Evolutionary conservation across 805 yeast species (phyloP), one percentile per base, ranked within the genome.

Genomic region (Wickerhamiella sorbophila): DNA sequence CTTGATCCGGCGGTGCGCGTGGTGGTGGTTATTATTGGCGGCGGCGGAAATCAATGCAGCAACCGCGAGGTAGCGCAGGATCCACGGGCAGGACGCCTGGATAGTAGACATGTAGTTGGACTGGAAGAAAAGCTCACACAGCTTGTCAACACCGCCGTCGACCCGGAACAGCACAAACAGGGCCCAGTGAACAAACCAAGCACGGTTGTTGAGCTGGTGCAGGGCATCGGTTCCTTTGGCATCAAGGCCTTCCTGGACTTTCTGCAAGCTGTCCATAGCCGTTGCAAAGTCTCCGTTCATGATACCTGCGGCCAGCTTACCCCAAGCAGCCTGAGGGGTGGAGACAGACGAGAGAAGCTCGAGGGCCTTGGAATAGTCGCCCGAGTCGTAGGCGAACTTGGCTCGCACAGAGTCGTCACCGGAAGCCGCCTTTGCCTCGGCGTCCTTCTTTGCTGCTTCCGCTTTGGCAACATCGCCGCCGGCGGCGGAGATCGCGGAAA

Each of bases 51-150:
- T 41, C 4, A 60, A 54, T 10, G 75, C 77, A n/a, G 79, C 78
- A 22, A 72, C 79, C 20, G 74, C 70, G 42, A 78, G 57, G 54
- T 78, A 78, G 53, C 84, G 69, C 48, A 77, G 57, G 39, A 78
- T 63, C 85, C 85, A 78, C 17, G 84, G 85, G 54, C 77, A 70
- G 6, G 79, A 66, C 26, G 81, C 79, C 60, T 78, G 83, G 54
- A 77, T 77, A 2, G 82, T 71, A 44, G 77, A 71, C 46, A 77
- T 59, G 57, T 75, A 75, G 5, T 78, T 71, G 4, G 78, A 69
- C 15, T 74, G 63, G 54, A 75, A 69, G 57, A 74, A 74, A 40
- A 74, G 54, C 47, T 78, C 83, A 44, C 71, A 64, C 44, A 78
- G 60, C 36, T 65, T 64, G 41, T 73, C 78, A 24, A 67, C 54